A percentile compares a stretch with the other conserved stretches of the same genome.
These are phyloP conservation scores for Candida sojae DNA, from an alignment of 1,139 yeast genomes.

Conservation along the genomic window DNA sequence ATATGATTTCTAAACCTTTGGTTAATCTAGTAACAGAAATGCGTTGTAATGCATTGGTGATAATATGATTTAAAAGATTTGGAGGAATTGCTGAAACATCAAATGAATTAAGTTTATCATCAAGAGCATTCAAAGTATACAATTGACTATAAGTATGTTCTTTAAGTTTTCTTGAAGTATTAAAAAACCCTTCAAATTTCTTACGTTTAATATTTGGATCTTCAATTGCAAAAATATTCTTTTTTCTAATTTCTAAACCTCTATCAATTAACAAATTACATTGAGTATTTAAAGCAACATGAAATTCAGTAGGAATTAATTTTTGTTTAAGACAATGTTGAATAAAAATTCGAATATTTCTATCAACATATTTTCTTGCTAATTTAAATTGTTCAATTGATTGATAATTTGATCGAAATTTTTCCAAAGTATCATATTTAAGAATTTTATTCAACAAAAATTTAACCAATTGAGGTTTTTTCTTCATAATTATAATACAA, in stretches of 20 bases:
- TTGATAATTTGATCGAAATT: constrained; percentile 48
- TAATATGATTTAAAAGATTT: constrained; percentile 62
- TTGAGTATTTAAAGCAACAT: constrained; percentile 30
- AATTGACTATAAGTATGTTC: constrained; percentile 38
- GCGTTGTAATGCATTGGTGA: constrained; percentile 59
- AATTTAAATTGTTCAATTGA: constrained; percentile 44
- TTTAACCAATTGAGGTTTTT: constrained; percentile 55
- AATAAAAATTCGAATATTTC: constrained; percentile 38
- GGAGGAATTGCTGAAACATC: constrained; percentile 71
- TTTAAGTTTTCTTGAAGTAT: constrained; percentile 30
- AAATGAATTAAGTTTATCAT: constrained; percentile 61
- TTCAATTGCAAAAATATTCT: constrained; percentile 33
- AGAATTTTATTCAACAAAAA: constrained; percentile 45
- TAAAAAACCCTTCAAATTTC: constrained; percentile 40
- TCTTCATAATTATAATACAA: constrained; percentile 52
- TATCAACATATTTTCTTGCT: constrained; percentile 43
- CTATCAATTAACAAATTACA: constrained; percentile 31
- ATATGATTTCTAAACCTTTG: constrained; percentile 69
- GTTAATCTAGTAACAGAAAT: constrained; percentile 56
- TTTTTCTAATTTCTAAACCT: constrained; percentile 46
- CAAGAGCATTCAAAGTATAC: constrained; percentile 64
- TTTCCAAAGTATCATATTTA: constrained; percentile 36
- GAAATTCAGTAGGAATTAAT: constrained; percentile 40
- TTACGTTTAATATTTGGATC: constrained; percentile 39
- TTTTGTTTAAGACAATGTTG: constrained; percentile 37